phyloP scores from a whole-genome alignment of 371 early-diverging fungal species.

The Syncephalastrum monosporum region DNA sequence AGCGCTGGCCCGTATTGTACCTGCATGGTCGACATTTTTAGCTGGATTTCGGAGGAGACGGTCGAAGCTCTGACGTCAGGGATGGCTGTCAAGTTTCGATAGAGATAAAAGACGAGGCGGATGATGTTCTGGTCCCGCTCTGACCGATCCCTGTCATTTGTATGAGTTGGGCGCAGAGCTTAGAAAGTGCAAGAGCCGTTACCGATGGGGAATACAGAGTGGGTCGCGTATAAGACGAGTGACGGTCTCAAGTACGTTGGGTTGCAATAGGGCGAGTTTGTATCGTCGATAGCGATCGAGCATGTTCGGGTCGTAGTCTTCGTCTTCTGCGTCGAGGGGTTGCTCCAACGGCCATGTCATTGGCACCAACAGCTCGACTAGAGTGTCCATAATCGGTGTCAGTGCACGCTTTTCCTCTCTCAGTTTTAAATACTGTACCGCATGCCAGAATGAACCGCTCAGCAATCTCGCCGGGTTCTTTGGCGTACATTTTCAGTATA shows the following conservation, averaged over 20 bases:
- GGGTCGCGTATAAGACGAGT: constrained; percentile 49
- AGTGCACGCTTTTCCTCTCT: not conserved
- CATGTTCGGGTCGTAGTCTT: constrained; percentile 51
- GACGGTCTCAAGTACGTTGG: constrained; percentile 52
- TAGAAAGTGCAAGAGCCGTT: not conserved
- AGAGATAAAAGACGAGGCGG: constrained; percentile 71
- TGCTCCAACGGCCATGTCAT: constrained; percentile 66
- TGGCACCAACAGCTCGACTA: constrained; percentile 74
- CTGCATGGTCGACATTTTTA: constrained; percentile 60
- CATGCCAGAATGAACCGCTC: constrained; percentile 60
- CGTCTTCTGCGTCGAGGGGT: constrained; percentile 41
- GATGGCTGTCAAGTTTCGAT: constrained; percentile 82
- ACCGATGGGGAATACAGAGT: constrained; percentile 51
- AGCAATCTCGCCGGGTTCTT: constrained; percentile 34
- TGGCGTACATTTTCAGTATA: constrained; percentile 61
- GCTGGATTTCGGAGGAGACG: constrained; percentile 43
- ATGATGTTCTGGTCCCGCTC: constrained; percentile 70
- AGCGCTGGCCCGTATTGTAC: constrained; percentile 19
- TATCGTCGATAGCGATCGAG: constrained; percentile 59
- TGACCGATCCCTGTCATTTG: constrained; percentile 48
- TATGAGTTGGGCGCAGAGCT: not conserved
- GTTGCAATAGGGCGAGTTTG: constrained; percentile 66
- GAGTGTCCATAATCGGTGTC: not conserved
- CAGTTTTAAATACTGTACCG: constrained; percentile 32
- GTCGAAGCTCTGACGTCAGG: constrained; percentile 59